Percentiles rank a stretch among this genome's conserved stretches.
Conservation (phyloP, 257 asterid species). For the Craterostigma plantagineum region DNA sequence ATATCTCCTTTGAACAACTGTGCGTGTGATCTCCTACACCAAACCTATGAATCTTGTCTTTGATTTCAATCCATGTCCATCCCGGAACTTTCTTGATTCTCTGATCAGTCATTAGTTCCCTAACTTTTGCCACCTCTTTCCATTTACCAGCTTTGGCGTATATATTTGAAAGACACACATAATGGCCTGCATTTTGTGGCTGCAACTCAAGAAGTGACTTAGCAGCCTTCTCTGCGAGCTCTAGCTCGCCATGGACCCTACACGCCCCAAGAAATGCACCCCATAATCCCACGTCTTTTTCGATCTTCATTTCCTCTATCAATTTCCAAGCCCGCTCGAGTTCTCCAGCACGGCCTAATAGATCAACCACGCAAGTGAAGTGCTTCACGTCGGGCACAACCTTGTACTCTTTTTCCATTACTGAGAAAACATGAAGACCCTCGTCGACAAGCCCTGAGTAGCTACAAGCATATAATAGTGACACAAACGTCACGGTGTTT, state of each 20-base stretch:
- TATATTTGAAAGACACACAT: slow-evolving; percentile 57
- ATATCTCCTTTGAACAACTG: slow-evolving; percentile 31
- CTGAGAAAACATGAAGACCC: slow-evolving; percentile 38
- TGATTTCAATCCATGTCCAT: slow-evolving; percentile 69
- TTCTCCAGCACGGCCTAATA: slow-evolving; percentile 27
- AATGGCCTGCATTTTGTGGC: slow-evolving; percentile 74
- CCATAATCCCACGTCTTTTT: slow-evolving; percentile 50
- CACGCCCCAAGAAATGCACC: slow-evolving; percentile 79
- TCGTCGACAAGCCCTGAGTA: slow-evolving; percentile 73
- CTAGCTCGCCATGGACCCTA: slow-evolving; percentile 44
- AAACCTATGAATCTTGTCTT: slow-evolving; percentile 57
- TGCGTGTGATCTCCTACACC: slow-evolving; percentile 57
- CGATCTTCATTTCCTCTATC: slow-evolving; percentile 40
- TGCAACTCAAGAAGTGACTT: slow-evolving; percentile 39
- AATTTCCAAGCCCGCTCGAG: slow-evolving; percentile 38
- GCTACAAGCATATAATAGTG: slow-evolving; percentile 66
- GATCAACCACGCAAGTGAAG: slow-evolving; percentile 61
- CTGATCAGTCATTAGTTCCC: slow-evolving; percentile 43
- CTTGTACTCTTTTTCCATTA: slow-evolving; percentile 31
- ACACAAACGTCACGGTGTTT: slow-evolving; percentile 53
- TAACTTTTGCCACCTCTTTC: slow-evolving; percentile 45
- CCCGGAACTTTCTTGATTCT: slow-evolving; percentile 76
- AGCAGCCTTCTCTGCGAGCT: slow-evolving; percentile 68
- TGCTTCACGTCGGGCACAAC: slow-evolving; percentile 58
- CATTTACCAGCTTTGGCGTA: slow-evolving; percentile 63